Evolutionary conservation across 2,329 filamentous ascomycete genomes (phyloP).

Genomic region (Aspergillus glaucus): DNA sequence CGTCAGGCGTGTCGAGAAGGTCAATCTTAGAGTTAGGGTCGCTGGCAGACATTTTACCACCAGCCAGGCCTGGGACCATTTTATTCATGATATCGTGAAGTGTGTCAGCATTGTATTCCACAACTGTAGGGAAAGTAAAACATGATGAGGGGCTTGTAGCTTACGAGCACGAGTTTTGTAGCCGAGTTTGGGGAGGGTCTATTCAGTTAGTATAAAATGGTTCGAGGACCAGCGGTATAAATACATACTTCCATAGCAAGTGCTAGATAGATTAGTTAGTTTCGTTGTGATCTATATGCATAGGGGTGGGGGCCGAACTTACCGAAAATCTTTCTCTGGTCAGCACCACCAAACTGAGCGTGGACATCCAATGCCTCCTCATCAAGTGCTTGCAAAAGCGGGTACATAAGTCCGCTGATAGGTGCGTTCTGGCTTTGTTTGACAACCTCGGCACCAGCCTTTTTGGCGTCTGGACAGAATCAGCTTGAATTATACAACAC

Average conservation of each 20-base stretch:
- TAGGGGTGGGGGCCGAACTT: conserved; percentile 43
- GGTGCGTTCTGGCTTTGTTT: conserved; percentile 77
- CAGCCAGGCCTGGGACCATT: conserved; percentile 78
- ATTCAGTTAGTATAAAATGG: conserved; percentile 43
- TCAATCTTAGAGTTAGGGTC: conserved; percentile 62
- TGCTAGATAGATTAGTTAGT: not conserved
- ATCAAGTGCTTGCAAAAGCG: conserved; percentile 80
- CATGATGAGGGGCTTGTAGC: too few species aligned
- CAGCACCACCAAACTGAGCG: conserved; percentile 71
- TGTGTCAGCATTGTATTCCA: too few species aligned
- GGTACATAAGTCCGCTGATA: conserved; percentile 62
- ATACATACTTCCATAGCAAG: not conserved
- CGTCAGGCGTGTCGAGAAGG: conserved; percentile 68
- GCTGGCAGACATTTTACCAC: conserved; percentile 76
- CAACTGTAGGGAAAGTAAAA: conserved; percentile 17
- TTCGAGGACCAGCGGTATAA: not conserved
- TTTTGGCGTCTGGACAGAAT: conserved; percentile 56
- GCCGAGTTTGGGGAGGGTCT: conserved; percentile 75
- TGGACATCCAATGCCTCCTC: conserved; percentile 84
- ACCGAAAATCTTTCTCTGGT: conserved; percentile 17
- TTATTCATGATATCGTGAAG: conserved; percentile 61
- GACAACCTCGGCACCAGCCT: conserved; percentile 85
- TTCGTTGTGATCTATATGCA: not conserved
- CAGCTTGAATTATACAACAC: not conserved
- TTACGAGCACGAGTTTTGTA: conserved; percentile 61